Evolutionary conservation across 2,329 filamentous ascomycete genomes (phyloP), one percentile per base, ranked within the genome.

Genomic region (Colletotrichum aenigma): DNA sequence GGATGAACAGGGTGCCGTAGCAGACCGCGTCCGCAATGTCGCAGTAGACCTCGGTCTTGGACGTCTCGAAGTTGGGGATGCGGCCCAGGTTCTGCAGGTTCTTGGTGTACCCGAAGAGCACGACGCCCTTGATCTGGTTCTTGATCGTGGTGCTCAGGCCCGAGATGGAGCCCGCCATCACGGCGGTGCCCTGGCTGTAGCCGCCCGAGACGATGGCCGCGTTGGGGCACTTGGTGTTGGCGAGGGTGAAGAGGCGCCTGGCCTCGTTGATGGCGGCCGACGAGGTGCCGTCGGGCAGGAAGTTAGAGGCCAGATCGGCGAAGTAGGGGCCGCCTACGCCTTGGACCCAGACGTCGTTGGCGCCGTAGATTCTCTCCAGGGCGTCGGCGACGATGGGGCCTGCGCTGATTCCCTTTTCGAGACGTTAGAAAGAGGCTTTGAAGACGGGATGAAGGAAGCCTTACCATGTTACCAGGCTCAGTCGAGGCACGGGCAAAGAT

Each of bases 51-150:
- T 82, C 78, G 30, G 82, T 83, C 48, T 83, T 80, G 55, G 81
- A 79, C 1, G 70, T 69, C 0, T 85, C 83, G 76, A 83, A 87
- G 76, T 83, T 83, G 58, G 83, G 83, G 30, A 88, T 86, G 58
- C 79, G 71, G 48, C 86, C 85, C 4, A 70, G 64, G 77, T 87
- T 85, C 78, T 87, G 86, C 64, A 81, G 76, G 79, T 87, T 87
- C 81, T 86, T 84, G 70, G 86, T 86, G 76, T 87, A 86, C 1
- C 86, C 85, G 56, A 85, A 86, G 30, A 86, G 81, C 13, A 84
- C 83, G 2, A 81, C 79, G 26, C 82, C 85, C 60, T 82, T 83
- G 73, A 87, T 80, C 80, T 86, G 81, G 34, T 83, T 76, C 30
- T 81, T 79, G 66, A 85, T 77, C 24, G 75, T 32, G 5, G 76